Evolutionary conservation across 805 yeast species (phyloP).

Genomic region (Lachancea fermentati): DNA sequence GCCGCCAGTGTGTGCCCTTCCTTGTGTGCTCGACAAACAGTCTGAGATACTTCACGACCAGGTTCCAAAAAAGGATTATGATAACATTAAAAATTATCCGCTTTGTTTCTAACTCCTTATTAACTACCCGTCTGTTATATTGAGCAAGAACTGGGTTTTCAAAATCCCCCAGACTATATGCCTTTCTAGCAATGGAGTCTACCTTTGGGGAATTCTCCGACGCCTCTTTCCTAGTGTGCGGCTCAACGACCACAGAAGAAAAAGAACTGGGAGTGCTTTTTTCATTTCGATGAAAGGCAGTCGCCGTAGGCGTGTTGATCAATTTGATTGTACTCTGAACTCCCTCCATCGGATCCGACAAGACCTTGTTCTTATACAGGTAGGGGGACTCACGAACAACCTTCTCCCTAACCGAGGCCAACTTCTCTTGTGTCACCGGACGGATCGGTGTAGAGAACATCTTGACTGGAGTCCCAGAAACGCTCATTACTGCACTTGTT

Average conservation of each 20-base stretch:
- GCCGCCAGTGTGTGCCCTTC: constrained; percentile 13
- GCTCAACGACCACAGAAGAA: too few relatives aligned
- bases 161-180: constrained; percentile 19
- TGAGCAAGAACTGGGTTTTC: constrained; percentile 28
- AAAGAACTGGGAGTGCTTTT: too few relatives aligned
- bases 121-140: constrained; percentile 34
- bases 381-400: constrained; percentile 26
- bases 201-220: too few relatives aligned
- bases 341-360: constrained; percentile 11
- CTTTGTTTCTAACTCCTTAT: constrained; percentile 37
- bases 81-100: constrained; percentile 32
- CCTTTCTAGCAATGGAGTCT: too few relatives aligned
- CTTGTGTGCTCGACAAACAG: constrained; percentile 17
- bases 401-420: constrained; percentile 17
- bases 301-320: too few relatives aligned
- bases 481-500: constrained; percentile 2
- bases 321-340: not conserved
- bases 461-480: constrained; percentile 8
- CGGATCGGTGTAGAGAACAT: constrained; percentile 19
- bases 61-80: constrained; percentile 27
- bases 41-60: constrained; percentile 19
- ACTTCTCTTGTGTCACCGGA: constrained; percentile 20
- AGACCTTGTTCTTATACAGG: constrained; percentile 21
- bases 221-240: too few relatives aligned
- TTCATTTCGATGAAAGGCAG: too few relatives aligned